These are phyloP conservation scores for Candida gigantensis DNA, from an alignment of 1,139 yeast genomes.

Conservation along the genomic window DNA sequence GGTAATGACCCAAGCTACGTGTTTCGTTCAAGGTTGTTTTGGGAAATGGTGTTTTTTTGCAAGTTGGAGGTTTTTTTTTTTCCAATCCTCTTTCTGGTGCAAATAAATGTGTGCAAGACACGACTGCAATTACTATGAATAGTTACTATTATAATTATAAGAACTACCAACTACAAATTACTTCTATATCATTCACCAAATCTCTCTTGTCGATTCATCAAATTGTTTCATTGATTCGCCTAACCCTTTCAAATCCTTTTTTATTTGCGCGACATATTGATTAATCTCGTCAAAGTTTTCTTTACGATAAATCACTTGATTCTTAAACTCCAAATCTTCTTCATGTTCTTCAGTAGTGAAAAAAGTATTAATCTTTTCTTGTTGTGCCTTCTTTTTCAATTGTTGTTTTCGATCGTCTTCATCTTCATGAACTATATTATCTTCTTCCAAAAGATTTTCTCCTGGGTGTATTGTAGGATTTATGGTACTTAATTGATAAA, in stretches of 20 bases:
- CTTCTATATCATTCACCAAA: constrained; percentile 27
- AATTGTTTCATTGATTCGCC: constrained; percentile 45
- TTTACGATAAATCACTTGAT: constrained; percentile 23
- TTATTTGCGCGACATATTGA: constrained; percentile 38
- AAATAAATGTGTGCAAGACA: too few species aligned
- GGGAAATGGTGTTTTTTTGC: too few species aligned
- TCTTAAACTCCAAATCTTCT: constrained; percentile 14
- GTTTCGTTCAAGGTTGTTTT: too few species aligned
- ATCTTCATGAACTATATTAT: constrained; percentile 10
- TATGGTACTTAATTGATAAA: constrained; percentile 15
- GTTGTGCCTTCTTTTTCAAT: constrained; percentile 8
- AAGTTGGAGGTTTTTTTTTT: too few species aligned
- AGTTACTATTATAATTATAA: too few species aligned
- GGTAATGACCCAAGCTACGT: too few species aligned
- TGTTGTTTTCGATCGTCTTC: constrained; percentile 15
- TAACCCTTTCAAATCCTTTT: constrained; percentile 32
- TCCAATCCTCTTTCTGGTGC: too few species aligned
- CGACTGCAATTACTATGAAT: too few species aligned
- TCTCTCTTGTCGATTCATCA: constrained; percentile 38
- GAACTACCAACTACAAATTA: neutral
- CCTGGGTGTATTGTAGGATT: constrained; percentile 7
- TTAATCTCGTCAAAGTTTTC: constrained; percentile 43
- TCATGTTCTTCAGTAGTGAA: constrained; percentile 21
- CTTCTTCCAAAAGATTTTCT: constrained; percentile 9
- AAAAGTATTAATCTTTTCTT: constrained; percentile 22